These are phyloP conservation scores for Penicillium sp. DNA, from an alignment of 2,329 filamentous ascomycete species.

Conservation along the genomic window DNA sequence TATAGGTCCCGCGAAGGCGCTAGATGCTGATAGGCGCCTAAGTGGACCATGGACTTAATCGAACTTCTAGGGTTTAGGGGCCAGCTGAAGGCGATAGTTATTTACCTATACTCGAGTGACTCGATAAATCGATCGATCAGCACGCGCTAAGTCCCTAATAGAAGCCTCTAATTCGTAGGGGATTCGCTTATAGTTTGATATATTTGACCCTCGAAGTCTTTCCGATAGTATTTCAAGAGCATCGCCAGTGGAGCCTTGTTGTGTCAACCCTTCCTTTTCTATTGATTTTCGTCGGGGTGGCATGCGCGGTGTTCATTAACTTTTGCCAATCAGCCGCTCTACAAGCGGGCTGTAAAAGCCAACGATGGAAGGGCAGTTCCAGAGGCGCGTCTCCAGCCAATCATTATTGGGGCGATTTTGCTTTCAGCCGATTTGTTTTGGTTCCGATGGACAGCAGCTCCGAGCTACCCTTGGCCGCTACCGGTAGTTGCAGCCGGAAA, in stretches of 20 bases:
- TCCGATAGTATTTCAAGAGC: slow-evolving; percentile 51
- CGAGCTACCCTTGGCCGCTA: slow-evolving; percentile 13
- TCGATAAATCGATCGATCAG: too few species aligned
- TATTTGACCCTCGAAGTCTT: slow-evolving; percentile 55
- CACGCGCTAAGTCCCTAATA: too few species aligned
- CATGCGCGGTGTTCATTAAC: slow-evolving; percentile 46
- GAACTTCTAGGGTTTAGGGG: too few species aligned
- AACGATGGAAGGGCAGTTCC: slow-evolving; percentile 40
- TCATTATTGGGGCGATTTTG: slow-evolving; percentile 50
- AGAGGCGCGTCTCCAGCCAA: slow-evolving; percentile 50
- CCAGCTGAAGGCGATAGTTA: too few species aligned
- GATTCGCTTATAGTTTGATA: slow-evolving; percentile 54
- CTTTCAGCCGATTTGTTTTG: slow-evolving; percentile 51
- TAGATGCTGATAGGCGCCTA: too few species aligned
- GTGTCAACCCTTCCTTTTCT: slow-evolving; percentile 50
- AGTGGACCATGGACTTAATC: too few species aligned
- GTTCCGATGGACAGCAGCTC: slow-evolving; percentile 48
- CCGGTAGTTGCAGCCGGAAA: slow-evolving; percentile 11
- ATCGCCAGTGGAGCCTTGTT: slow-evolving; percentile 44
- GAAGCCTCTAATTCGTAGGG: too few species aligned
- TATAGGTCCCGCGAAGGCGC: too few species aligned
- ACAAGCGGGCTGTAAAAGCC: slow-evolving; percentile 36
- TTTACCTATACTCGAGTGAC: too few species aligned
- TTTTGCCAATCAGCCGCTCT: slow-evolving; percentile 47
- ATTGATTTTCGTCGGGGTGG: slow-evolving; percentile 49